Base-by-base conservation (phyloP, 176 grass and related monocot species). In the Lolium rigidum region DNA sequence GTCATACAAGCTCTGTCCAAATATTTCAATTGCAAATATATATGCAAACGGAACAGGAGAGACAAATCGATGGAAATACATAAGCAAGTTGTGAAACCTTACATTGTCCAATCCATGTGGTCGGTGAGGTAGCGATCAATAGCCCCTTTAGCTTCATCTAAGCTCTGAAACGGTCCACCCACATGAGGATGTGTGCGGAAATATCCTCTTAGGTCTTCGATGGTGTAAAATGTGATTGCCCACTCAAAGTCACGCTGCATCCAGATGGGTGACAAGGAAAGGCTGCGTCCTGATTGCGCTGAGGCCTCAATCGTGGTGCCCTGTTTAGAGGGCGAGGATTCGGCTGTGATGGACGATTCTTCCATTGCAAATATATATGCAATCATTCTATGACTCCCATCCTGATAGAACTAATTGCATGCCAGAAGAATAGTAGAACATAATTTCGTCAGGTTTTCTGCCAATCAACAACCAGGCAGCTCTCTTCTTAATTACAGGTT, bases 201-300 rank as follows among this genome's bases (percentile, higher is more conserved):
- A 18, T 9, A 54, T 54, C 48, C 22, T 25, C 46, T 31, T 8
- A 17, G 3, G 31, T 76, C 73, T 76, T 10, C 2, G 14, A 51
- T 31, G 22, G 48, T 76, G 48, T 54, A 18, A 28, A 76, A 76
- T 76, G 73, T 35, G 24, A 76, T 52, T 54, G 7, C 73, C 73
- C 73, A 76, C 3, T 6, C 25, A 35, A 28, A 54, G 15, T 52
- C 24, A 52, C 24, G 9, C 25, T 15, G 48, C 4, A 10, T 35
- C 73, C 73, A 76, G 18, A 51, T 35, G 15, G 73, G 73, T 17
- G 73, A 76, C 73, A 0, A 76, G 24, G 14, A 18, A 35, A 76
- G 48, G 15, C 14, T 4, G 25, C 3, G 39, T 6, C 39, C 39
- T 41, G 39, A 41, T 41, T 4, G 6, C 6, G 39, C 5, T 6